phyloP scores from a whole-genome alignment of 139 green algal genomes.

The Dunaliella sp. region DNA sequence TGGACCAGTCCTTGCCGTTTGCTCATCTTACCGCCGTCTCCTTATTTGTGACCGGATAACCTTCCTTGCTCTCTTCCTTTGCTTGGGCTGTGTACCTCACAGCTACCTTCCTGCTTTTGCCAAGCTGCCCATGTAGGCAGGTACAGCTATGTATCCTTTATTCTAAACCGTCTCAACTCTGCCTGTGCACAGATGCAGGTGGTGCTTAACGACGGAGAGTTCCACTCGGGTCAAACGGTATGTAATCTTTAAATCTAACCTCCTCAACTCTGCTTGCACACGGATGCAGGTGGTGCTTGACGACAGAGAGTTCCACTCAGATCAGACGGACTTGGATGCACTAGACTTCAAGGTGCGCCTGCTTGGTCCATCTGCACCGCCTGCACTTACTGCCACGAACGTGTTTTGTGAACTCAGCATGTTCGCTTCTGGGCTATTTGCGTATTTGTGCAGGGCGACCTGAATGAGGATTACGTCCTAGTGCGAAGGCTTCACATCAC shows the following conservation, averaged over 20 bases:
- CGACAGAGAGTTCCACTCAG: constrained; percentile 29
- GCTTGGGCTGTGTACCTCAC: not conserved
- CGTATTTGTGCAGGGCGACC: constrained; percentile 11
- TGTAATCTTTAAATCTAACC: too few species aligned
- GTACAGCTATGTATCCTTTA: too few species aligned
- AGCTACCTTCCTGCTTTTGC: not conserved
- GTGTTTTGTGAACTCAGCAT: too few species aligned
- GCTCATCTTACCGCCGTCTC: too few species aligned
- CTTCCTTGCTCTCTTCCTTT: not conserved
- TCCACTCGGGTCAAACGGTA: constrained; percentile 31
- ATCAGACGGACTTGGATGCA: constrained; percentile 35
- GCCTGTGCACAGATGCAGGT: too few species aligned
- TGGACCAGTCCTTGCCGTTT: too few species aligned
- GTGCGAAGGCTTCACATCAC: constrained; percentile 31
- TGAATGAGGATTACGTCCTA: constrained; percentile 31
- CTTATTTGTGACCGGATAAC: too few species aligned
- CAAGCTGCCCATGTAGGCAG: too few species aligned
- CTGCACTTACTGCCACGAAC: too few species aligned
- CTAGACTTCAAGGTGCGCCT: constrained; percentile 35
- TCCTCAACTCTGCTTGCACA: too few species aligned
- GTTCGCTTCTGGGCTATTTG: too few species aligned
- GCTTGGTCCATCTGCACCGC: constrained; percentile 1
- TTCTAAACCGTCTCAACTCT: too few species aligned
- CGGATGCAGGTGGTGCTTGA: constrained; percentile 28
- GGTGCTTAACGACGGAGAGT: constrained; percentile 28